These are phyloP conservation scores for Backusella mclennaniae DNA, from an alignment of 192 early-diverging fungal species.

Conservation along the genomic window DNA sequence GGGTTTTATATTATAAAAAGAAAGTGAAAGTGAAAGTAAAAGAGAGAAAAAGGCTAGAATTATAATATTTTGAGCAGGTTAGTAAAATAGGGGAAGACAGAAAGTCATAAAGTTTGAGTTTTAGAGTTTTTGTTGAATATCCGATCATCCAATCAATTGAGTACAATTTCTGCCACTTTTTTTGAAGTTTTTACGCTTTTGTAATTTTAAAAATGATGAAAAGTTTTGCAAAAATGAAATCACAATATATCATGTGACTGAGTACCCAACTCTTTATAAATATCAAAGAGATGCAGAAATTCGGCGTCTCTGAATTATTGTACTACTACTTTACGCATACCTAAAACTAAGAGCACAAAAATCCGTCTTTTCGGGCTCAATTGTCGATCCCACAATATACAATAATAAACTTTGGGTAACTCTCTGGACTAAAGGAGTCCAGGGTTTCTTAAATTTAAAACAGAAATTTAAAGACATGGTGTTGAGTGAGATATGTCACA, in stretches of 20 bases:
- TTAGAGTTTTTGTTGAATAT: not conserved
- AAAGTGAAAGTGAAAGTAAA: not conserved
- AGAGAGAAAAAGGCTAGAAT: not conserved
- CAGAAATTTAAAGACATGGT: no score
- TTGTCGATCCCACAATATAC: not conserved
- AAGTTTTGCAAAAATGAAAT: not conserved
- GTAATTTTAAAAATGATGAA: no score
- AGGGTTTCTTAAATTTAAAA: no score
- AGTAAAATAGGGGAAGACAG: not conserved
- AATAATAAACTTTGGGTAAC: not conserved
- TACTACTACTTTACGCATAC: not conserved
- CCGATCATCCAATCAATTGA: not conserved
- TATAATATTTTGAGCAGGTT: not conserved
- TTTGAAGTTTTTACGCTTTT: no score
- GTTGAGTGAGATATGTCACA: no score
- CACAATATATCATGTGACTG: not conserved
- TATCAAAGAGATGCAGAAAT: not conserved
- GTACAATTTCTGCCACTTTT: not conserved
- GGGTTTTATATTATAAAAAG: not conserved
- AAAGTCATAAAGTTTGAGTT: not conserved
- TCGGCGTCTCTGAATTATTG: not conserved
- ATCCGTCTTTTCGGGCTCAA: not conserved
- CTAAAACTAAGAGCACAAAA: not conserved
- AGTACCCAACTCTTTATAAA: not conserved
- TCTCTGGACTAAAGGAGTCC: no score